These are phyloP conservation scores for Backusella liffmaniae DNA, from an alignment of 192 early-diverging fungal genomes.

Conservation along the genomic window DNA sequence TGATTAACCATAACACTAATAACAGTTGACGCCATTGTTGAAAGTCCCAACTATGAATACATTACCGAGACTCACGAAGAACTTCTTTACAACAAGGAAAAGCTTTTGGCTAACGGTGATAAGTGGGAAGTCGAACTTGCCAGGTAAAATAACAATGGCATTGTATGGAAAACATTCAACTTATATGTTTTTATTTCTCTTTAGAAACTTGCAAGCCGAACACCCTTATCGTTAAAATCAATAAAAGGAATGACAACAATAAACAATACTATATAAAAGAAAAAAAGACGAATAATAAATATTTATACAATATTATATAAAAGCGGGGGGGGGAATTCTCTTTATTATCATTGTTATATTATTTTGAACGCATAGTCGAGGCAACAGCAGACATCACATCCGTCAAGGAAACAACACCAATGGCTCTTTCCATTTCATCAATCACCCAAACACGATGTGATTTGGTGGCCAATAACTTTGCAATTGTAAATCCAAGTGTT, in stretches of 20 bases:
- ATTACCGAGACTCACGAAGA: slow-evolving; percentile 97
- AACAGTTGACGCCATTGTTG: slow-evolving; percentile 94
- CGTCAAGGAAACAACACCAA: slow-evolving; percentile 81
- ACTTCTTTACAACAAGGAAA: slow-evolving; percentile 97
- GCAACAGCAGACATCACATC: slow-evolving; percentile 60
- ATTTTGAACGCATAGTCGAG: neutral
- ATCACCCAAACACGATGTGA: slow-evolving; percentile 83
- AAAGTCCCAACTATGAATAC: slow-evolving; percentile 96
- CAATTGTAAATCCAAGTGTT: slow-evolving; percentile 67
- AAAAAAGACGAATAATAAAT: neutral
- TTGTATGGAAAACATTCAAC: neutral
- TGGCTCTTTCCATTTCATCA: slow-evolving; percentile 47
- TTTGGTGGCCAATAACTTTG: slow-evolving; percentile 76
- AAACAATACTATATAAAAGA: neutral
- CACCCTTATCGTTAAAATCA: slow-evolving; percentile 36
- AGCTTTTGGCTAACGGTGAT: slow-evolving; percentile 94
- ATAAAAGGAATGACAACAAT: slow-evolving; percentile 8
- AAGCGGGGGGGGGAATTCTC: neutral
- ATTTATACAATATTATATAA: neutral
- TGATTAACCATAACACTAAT: slow-evolving; percentile 9
- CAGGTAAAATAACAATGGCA: slow-evolving; percentile 48
- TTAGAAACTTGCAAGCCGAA: slow-evolving; percentile 46
- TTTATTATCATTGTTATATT: neutral
- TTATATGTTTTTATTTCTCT: neutral
- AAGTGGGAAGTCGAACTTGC: slow-evolving; percentile 96